Evolutionary conservation across 2,329 filamentous ascomycete genomes (phyloP), one percentile per base, ranked within the genome.

Genomic region (Xylariaceae sp.): DNA sequence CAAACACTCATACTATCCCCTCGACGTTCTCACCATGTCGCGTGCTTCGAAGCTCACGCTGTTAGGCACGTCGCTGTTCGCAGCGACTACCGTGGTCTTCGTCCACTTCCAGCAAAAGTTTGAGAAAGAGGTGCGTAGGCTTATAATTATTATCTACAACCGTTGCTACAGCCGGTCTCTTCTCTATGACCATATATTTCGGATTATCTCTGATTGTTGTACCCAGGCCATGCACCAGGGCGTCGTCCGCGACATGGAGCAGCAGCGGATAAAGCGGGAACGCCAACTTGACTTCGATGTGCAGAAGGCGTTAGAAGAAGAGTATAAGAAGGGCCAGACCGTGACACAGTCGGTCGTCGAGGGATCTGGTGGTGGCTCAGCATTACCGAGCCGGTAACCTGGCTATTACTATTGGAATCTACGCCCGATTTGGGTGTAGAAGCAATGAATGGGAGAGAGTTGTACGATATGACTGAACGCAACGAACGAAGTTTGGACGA

Each of bases 281-380:
- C 87, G 94, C 60, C 90, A 95, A 73, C 84, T 92, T 55, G 94
- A 99, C 72, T 99, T 99, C 70, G 92, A 97, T 65, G 85, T 96
- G 83, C 94, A 99, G 73, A 84, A 82, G 64, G 83, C 82, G 5
- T 78, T 99, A 52, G 92, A 97, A 76, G 84, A 88, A 69, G 90
- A 99, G 73, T 97, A 97, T 74, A 87, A 88, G 73, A 93, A 93
- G 73, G 80, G 92, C 37, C 94, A 99, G 77, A 89, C 79, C 3
- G 92, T 97, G 17, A 59, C 63, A 3, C 65, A 62, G 56, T 65
- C 58, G 35, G 57, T 63, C n/a, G 53, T 53, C 15, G 65, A 68
- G 6, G 11, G 62, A 17, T 58, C 65, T 23, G 34, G 59, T 5
- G 66, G 64, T 17, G 34, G 59, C 8, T 67, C 64, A 37, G 30